Percentiles rank a stretch among this genome's conserved stretches.
These are phyloP conservation scores for Pythium folliculosum DNA, from an alignment of 352 stramenopile species.

Conservation along the genomic window DNA sequence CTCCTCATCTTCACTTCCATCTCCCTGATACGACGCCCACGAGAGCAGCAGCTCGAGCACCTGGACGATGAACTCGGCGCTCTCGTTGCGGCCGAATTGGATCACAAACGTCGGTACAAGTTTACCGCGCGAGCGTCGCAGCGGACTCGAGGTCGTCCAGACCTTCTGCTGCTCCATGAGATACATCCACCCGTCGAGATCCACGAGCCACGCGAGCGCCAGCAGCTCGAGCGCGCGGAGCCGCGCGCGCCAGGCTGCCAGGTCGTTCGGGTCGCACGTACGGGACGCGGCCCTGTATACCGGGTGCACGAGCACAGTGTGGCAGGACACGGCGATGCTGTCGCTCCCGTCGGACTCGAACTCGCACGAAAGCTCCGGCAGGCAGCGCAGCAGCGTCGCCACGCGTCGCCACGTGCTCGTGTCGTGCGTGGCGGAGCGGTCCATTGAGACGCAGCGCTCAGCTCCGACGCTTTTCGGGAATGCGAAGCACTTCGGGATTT, in stretches of 20 bases:
- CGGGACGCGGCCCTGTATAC: background rate
- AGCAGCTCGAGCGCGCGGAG: background rate
- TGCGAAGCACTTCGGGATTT: no score
- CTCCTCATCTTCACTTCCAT: no score
- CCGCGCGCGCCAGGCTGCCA: background rate
- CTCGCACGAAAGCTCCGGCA: background rate
- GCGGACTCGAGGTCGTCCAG: background rate
- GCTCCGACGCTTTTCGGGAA: no score
- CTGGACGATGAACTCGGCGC: background rate
- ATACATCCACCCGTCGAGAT: background rate
- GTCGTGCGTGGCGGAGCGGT: no score
- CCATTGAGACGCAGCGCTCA: no score
- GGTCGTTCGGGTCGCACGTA: background rate
- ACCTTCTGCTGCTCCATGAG: background rate
- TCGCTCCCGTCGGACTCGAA: background rate
- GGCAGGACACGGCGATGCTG: background rate
- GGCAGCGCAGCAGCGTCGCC: conserved; percentile 1
- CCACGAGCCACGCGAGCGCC: conserved; percentile 1
- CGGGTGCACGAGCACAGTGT: background rate
- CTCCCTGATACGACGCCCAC: no score
- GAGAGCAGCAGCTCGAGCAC: no score
- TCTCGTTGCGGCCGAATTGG: background rate
- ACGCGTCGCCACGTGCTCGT: background rate
- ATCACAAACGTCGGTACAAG: background rate
- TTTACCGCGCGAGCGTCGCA: background rate